Base-by-base conservation (phyloP, 805 yeast species). In the Zygosaccharomyces bisporus region DNA sequence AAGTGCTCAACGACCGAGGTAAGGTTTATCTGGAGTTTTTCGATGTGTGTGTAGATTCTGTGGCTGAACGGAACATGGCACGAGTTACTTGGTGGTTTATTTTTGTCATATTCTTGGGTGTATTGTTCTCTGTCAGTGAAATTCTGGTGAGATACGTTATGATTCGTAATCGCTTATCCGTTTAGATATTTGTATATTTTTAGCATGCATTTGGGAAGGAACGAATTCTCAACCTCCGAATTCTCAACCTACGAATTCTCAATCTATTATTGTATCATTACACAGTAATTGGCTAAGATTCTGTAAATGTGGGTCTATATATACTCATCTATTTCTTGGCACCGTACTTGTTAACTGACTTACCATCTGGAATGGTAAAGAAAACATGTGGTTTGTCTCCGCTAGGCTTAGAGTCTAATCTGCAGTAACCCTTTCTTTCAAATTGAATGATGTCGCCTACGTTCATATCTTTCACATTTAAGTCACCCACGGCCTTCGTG, bases 301-400 rank as follows among this genome's bases (percentile, higher is more conserved):
- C 13, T 7, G 14, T 9, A 18, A 13, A 33, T 25, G 6, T 21
- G 25, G 25, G 6, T 21, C 6, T 21, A 9, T 21, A 21, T 21
- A 21, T 21, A 6, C 25, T 21, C 21, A 19, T 18, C 52, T 65
- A 68, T 62, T 74, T 73, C 73, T 83, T 84, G 42, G 83, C 79
- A 64, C 90, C 91, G 64, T 84, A 83, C 57, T 73, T 77, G 68
- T 81, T 81, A 34, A 81, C 84, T 43, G 83, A 67, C 71, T 90
- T 91, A 65, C 98, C 98, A 67, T 91, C 98, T 51, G 98, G 98
- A 57, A 91, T 88, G 53, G 96, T 83, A 72, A 85, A 91, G 75
- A 91, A 84, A 40, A 84, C 82, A 51, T 80, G 83, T 51, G 80
- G 79, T 56, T 79, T 72, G 46, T 81, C 85, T 47, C 75, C 79